Evolutionary conservation across 768 basidiomycete genomes (phyloP).

Genomic region (Gyrodon lividus): DNA sequence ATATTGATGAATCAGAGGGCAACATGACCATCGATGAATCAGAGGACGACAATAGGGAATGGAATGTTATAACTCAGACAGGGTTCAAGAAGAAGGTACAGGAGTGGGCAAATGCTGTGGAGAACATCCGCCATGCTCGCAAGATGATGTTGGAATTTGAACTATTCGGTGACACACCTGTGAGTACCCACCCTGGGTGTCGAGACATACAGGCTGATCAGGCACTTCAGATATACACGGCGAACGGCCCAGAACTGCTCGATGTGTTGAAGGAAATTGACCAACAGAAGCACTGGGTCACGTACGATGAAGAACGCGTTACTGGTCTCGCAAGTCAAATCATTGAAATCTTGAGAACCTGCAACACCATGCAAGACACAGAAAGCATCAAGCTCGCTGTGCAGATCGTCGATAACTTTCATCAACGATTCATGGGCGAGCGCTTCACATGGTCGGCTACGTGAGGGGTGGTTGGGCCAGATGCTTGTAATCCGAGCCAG

Average conservation of each 20-base stretch:
- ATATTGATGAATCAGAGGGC: neutral
- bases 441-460: neutral
- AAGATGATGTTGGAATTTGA: neutral
- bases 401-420: constrained; percentile 20
- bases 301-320: constrained; percentile 12
- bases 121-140: neutral
- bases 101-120: constrained; percentile 14
- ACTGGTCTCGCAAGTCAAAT: constrained; percentile 13
- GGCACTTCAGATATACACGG: constrained; percentile 1
- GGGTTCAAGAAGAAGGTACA: constrained; percentile 6
- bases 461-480: no score
- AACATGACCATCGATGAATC: neutral
- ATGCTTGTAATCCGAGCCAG: no score
- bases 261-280: constrained; percentile 22
- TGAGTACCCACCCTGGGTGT: constrained; percentile 1
- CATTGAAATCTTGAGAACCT: neutral
- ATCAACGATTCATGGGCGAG: constrained; percentile 19
- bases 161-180: constrained; percentile 21
- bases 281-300: constrained; percentile 18
- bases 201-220: neutral
- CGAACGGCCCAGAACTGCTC: constrained; percentile 15
- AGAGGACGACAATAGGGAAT: neutral
- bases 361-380: neutral
- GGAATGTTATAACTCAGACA: neutral
- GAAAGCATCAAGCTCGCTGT: constrained; percentile 11